Conservation (phyloP, 139 green algal genomes). For the Chlamydomonas eustigma region DNA sequence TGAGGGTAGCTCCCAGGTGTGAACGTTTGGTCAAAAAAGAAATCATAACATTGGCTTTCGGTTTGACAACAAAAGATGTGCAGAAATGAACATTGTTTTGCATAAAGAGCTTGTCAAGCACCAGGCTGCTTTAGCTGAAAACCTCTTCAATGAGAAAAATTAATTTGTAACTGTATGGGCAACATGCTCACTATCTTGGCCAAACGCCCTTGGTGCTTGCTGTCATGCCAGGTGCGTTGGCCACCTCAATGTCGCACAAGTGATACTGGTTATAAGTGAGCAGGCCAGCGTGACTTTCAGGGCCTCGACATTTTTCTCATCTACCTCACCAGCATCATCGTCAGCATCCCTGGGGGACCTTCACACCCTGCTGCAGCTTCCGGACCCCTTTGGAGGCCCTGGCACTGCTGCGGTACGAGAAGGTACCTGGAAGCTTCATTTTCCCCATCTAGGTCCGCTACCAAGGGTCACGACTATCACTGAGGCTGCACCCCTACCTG, state of each 20-base stretch:
- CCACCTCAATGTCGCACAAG: conserved; percentile 17
- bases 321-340: neutral
- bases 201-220: neutral
- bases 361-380: neutral
- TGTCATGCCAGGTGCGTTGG: conserved; percentile 26
- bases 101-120: no score
- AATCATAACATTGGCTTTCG: no score
- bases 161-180: no score
- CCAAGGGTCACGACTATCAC: neutral
- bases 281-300: conserved; percentile 25
- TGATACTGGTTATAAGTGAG: conserved; percentile 30
- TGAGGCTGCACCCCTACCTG: neutral
- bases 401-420: neutral
- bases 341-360: conserved; percentile 11
- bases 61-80: neutral
- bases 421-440: neutral
- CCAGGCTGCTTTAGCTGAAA: no score
- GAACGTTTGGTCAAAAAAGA: no score
- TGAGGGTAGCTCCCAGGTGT: neutral
- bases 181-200: neutral
- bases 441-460: neutral
- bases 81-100: conserved; percentile 10
- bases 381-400: conserved; percentile 6
- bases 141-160: no score
- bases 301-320: conserved; percentile 26